Evolutionary conservation across 306 rosid genomes (phyloP).

Genomic region (Malus orientalis): DNA sequence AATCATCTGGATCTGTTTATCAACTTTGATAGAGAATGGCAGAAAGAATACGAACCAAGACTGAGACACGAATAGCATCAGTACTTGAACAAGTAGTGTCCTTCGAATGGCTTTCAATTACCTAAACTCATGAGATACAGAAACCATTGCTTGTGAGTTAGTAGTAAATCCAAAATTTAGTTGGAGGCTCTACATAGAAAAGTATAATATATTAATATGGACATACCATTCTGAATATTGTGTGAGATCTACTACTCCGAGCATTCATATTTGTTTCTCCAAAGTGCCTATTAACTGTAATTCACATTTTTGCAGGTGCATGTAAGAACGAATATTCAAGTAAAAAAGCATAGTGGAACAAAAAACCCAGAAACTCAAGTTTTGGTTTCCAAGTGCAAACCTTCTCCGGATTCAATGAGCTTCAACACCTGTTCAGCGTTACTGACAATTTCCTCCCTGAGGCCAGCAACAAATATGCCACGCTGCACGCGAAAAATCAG

Average conservation of each 20-base stretch:
- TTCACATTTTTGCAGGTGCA: conserved; percentile 9
- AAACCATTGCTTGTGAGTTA: neutral
- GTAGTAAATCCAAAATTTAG: neutral
- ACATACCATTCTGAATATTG: conserved; percentile 91
- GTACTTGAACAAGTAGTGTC: conserved; percentile 30
- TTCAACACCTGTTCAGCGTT: conserved; percentile 72
- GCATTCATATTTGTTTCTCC: conserved; percentile 95
- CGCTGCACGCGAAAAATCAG: conserved; percentile 46
- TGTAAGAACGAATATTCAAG: conserved; percentile 1
- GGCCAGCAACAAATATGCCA: conserved; percentile 92
- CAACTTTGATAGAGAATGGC: conserved; percentile 4
- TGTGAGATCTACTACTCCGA: conserved; percentile 95
- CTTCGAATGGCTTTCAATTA: conserved; percentile 89
- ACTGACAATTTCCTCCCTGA: conserved; percentile 75
- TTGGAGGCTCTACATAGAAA: neutral
- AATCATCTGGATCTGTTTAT: neutral
- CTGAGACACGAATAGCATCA: conserved; percentile 85
- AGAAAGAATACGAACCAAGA: conserved; percentile 59
- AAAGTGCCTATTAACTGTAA: conserved; percentile 81
- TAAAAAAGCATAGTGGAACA: conserved; percentile 1
- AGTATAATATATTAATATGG: neutral
- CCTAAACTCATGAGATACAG: conserved; percentile 32
- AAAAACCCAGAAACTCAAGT: neutral
- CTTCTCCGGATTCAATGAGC: conserved; percentile 84
- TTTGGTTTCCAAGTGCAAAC: conserved; percentile 29